Evolutionary conservation across 2,329 filamentous ascomycete genomes (phyloP).

Genomic region (Nothopassalora personata): DNA sequence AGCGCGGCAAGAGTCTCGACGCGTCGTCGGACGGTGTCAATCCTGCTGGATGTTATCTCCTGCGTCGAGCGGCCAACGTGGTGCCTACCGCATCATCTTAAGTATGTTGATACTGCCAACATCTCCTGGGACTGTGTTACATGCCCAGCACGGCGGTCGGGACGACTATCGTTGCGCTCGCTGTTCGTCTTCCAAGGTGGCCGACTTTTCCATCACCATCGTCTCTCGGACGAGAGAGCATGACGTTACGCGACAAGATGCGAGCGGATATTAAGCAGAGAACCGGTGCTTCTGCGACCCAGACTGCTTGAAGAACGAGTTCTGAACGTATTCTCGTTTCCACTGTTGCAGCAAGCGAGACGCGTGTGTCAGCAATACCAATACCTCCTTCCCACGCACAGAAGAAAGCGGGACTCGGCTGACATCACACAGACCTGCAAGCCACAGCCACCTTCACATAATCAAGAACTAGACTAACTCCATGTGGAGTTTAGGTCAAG

Average conservation of each 20-base stretch:
- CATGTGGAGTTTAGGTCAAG: not conserved
- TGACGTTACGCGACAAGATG: not conserved
- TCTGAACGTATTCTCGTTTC: not conserved
- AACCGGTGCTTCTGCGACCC: not conserved
- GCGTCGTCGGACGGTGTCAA: not conserved
- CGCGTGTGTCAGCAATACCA: not conserved
- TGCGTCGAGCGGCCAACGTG: not conserved
- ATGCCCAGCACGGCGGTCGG: not conserved
- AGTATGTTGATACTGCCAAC: not conserved
- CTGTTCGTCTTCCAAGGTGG: not conserved
- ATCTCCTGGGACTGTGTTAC: not conserved
- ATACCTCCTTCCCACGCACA: too few species aligned
- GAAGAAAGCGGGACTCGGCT: not conserved
- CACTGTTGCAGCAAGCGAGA: not conserved
- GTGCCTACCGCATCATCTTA: not conserved
- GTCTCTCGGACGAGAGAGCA: not conserved
- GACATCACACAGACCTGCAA: not conserved
- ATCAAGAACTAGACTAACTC: not conserved
- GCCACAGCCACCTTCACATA: not conserved
- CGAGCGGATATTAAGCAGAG: not conserved
- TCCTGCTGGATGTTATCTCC: not conserved
- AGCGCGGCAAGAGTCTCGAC: not conserved
- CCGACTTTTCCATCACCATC: not conserved
- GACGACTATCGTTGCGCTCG: not conserved
- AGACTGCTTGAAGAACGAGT: not conserved